Conservation (phyloP, 2,329 filamentous ascomycete species). For the Botrytis fabae region DNA sequence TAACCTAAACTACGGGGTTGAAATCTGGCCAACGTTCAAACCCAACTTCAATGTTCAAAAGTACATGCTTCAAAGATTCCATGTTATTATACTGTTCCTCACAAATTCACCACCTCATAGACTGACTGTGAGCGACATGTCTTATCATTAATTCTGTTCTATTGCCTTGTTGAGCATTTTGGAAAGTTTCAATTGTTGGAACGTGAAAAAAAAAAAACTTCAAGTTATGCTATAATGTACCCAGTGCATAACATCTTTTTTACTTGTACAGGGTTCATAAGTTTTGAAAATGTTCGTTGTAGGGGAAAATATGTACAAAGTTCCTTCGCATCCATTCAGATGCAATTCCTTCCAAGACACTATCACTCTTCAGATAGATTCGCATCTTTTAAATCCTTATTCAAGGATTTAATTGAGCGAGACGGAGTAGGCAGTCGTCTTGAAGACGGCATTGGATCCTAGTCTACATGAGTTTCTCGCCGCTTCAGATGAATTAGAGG, state of each 20-base stretch:
- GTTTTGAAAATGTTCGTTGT: neutral
- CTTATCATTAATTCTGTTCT: neutral
- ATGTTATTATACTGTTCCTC: neutral
- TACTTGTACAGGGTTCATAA: neutral
- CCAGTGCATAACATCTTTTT: neutral
- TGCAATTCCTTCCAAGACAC: too few species aligned
- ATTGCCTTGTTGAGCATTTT: neutral
- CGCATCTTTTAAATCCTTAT: neutral
- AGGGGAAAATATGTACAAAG: neutral
- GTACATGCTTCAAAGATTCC: neutral
- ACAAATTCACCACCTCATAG: neutral
- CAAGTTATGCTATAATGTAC: neutral
- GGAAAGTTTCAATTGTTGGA: neutral
- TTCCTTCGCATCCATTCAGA: neutral
- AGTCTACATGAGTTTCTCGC: neutral
- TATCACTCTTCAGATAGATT: too few species aligned
- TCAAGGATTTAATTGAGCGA: slow-evolving; percentile 22
- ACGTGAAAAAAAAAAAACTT: too few species aligned
- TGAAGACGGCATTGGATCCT: slow-evolving; percentile 49
- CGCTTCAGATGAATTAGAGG: too few species aligned
- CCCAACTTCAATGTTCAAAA: neutral
- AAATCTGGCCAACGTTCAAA: neutral
- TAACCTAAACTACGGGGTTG: too few species aligned
- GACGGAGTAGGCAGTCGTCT: slow-evolving; percentile 42
- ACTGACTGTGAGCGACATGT: too few species aligned